Evolutionary conservation across 352 stramenopile species (phyloP).

Genomic region (Plasmopara halstedii): DNA sequence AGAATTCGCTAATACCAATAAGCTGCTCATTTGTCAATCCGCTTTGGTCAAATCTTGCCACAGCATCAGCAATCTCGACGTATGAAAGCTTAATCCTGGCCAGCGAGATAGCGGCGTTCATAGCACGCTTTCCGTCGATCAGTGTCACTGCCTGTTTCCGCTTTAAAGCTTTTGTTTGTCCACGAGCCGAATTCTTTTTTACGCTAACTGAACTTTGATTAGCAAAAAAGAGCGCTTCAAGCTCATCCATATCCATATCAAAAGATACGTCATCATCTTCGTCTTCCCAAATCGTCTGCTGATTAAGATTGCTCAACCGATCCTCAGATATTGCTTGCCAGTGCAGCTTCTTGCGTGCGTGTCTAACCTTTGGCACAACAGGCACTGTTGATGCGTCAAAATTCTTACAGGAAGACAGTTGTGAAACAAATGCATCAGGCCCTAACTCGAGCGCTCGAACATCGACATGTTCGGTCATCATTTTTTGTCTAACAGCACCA

Average conservation of each 20-base stretch:
- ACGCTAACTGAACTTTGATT: conserved; percentile 33
- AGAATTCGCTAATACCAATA: conserved; percentile 88
- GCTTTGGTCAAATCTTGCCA: conserved; percentile 57
- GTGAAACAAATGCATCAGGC: conserved; percentile 42
- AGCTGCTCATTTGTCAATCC: conserved; percentile 70
- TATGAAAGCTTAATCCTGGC: conserved; percentile 92
- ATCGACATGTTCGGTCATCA: conserved; percentile 52
- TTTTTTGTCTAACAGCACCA: conserved; percentile 81
- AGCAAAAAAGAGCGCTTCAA: conserved; percentile 81
- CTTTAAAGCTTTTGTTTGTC: conserved; percentile 38
- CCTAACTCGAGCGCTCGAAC: conserved; percentile 55
- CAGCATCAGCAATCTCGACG: conserved; percentile 70
- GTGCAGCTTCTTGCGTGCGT: conserved; percentile 81
- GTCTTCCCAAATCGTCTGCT: conserved; percentile 79
- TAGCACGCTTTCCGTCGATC: conserved; percentile 93
- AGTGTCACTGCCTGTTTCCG: conserved; percentile 85
- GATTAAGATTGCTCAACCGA: conserved; percentile 57
- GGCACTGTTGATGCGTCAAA: conserved; percentile 2
- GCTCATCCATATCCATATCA: conserved; percentile 84
- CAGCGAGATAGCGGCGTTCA: conserved; percentile 97
- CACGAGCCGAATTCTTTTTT: conserved; percentile 42
- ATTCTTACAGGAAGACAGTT: conserved; percentile 13
- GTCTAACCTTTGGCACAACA: conserved; percentile 17
- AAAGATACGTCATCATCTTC: conserved; percentile 69
- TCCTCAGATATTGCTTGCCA: conserved; percentile 85